Evolutionary conservation across 495 filamentous ascomycete species (phyloP).

Genomic region (Penicillium silybi): DNA sequence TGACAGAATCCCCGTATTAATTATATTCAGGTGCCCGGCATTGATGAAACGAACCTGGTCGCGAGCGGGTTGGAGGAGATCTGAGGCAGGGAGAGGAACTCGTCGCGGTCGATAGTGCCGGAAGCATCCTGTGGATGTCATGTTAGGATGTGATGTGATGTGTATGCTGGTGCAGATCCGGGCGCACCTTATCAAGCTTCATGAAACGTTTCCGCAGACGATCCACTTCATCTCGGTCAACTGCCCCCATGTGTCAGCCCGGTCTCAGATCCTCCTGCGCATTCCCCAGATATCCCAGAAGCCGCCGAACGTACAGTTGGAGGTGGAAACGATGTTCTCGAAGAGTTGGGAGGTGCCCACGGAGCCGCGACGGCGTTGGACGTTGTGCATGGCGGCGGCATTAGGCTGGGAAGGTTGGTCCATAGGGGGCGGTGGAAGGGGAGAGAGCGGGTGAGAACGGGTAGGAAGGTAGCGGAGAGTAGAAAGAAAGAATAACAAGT

Average conservation of each 20-base stretch:
- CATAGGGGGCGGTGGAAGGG: conserved; percentile 20
- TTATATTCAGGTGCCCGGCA: not conserved
- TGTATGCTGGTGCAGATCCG: not conserved
- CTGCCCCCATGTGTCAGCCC: conserved; percentile 45
- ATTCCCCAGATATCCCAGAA: not conserved
- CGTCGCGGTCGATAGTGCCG: conserved; percentile 96
- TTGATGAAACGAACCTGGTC: conserved; percentile 59
- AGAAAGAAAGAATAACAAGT: not conserved
- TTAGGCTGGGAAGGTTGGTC: conserved; percentile 41
- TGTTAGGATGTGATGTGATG: not conserved
- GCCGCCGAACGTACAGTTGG: conserved; percentile 72
- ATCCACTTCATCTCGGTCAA: conserved; percentile 96
- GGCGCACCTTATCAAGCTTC: conserved; percentile 91
- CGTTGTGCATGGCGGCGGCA: conserved; percentile 48
- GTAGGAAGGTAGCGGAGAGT: not conserved
- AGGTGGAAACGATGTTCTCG: conserved; percentile 92
- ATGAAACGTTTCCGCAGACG: conserved; percentile 94
- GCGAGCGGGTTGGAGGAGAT: conserved; percentile 97
- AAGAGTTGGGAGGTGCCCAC: conserved; percentile 87
- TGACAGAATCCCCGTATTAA: conserved; percentile 21
- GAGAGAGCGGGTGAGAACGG: not conserved
- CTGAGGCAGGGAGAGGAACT: conserved; percentile 95
- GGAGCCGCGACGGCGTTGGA: conserved; percentile 43
- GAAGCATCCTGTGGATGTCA: conserved; percentile 73
- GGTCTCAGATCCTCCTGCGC: not conserved